Evolutionary conservation across 2,329 filamentous ascomycete species (phyloP), one percentile per base, ranked within the genome.

Genomic region (Diplodia corticola): DNA sequence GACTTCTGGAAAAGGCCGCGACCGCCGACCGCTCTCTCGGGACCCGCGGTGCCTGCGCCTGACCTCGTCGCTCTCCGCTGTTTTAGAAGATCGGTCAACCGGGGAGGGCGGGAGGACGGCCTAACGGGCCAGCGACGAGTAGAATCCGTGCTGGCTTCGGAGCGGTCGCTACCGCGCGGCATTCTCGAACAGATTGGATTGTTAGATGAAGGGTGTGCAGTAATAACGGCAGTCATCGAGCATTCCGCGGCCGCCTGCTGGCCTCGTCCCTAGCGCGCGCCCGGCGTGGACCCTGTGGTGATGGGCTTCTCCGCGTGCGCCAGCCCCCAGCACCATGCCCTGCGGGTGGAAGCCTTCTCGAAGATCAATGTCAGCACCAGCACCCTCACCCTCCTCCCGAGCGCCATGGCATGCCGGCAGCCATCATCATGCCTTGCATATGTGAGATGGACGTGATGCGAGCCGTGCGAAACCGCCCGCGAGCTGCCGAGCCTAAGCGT

Each of bases 381-480:
- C 55, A 13, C 7, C 30, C 40, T 40, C 20, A 7, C 53, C 24
- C 4, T 4, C 44, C 15, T 9, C 22, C 20, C 28, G 15, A 30
- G 22, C 55, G 55, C 46, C 55, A 60, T 60, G 26, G 13, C 37
- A 22, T 37, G 54, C 54, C 54, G 54, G 33, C 22, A 9, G 37
- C 22, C 54, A 59, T 59, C 53, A 33, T 44, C 57, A 61, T 61
- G 26, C 40, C 55, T 28, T 59, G 55, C 55, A 59, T 59, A 59
- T 59, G 55, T 46, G 40, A 22, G 57, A 49, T 49, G 57, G 20
- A 59, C 44, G 40, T 48, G 57, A 49, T 61, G 40, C 26, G 15
- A 61, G 57, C 40, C 40, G 40, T 61, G 57, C 44, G 6, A 54
- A 61, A 61, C 24, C 54, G 46, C 22, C 54, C 30, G 24, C 35